These are phyloP conservation scores for Crithidia expoeki DNA, from an alignment of 208 protist species.

Conservation along the genomic window DNA sequence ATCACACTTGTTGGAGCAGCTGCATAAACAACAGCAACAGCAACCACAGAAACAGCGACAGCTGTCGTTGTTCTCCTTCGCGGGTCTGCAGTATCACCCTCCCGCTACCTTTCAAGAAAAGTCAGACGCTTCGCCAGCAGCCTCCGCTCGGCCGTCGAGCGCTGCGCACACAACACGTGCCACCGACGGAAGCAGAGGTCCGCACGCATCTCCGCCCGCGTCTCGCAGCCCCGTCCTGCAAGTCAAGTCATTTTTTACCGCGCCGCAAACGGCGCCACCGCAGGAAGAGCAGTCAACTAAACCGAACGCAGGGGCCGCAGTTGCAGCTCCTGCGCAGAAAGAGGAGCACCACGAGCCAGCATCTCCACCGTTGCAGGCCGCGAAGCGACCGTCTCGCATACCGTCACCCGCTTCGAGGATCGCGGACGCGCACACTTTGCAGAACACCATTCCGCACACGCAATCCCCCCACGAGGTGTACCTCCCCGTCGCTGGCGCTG, in stretches of 20 bases:
- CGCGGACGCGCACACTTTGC: not conserved
- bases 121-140: not conserved
- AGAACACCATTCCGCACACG: not conserved
- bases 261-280: not conserved
- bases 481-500: not conserved
- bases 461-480: conserved; percentile 9
- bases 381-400: not conserved
- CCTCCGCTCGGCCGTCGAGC: not conserved
- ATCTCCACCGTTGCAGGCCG: not conserved
- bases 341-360: no score
- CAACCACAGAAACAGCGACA: not conserved
- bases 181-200: not conserved
- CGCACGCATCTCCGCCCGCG: not conserved
- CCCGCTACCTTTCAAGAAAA: conserved; percentile 1
- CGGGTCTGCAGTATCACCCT: not conserved
- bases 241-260: not conserved
- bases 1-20: not conserved
- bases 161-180: not conserved
- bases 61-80: conserved; percentile 8
- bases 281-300: not conserved
- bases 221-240: not conserved
- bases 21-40: not conserved
- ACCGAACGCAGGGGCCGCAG: not conserved
- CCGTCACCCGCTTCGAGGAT: not conserved
- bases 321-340: not conserved